These are phyloP conservation scores for Candolleomyces eurysporus DNA, from an alignment of 768 basidiomycete species.

Conservation along the genomic window DNA sequence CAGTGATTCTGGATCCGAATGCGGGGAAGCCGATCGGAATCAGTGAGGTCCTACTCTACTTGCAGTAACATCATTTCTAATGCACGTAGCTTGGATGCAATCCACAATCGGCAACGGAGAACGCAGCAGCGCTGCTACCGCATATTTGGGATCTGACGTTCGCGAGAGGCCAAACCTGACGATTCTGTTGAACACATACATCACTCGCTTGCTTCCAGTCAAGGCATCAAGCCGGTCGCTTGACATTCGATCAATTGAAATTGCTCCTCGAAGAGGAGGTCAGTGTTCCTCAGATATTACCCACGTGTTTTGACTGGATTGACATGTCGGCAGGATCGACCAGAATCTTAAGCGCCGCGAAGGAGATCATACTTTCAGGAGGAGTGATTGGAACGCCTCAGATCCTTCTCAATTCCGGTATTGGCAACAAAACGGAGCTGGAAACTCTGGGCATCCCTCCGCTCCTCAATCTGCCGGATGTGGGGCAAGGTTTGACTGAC, in stretches of 20 bases:
- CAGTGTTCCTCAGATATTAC: too few species aligned
- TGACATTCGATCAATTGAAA: constrained; percentile 5
- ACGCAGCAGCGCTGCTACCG: constrained; percentile 23
- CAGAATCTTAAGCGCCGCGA: constrained; percentile 8
- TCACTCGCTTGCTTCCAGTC: constrained; percentile 5
- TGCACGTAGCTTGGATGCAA: constrained; percentile 19
- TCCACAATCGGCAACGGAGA: constrained; percentile 19
- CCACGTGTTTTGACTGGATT: neutral
- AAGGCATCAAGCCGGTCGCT: too few species aligned
- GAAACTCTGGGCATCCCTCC: constrained; percentile 6
- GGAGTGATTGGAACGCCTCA: constrained; percentile 18
- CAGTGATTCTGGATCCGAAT: constrained; percentile 9
- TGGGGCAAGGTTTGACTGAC: constrained; percentile 17
- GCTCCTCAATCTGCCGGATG: constrained; percentile 15
- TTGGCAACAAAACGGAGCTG: constrained; percentile 15
- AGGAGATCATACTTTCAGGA: constrained; percentile 18
- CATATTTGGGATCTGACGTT: constrained; percentile 20
- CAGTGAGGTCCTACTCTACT: neutral
- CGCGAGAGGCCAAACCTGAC: constrained; percentile 25
- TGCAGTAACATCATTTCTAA: neutral
- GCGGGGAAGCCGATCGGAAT: constrained; percentile 13
- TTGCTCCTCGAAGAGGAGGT: constrained; percentile 1
- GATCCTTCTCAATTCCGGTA: constrained; percentile 19
- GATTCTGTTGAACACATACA: constrained; percentile 14
- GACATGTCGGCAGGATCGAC: neutral